These are phyloP conservation scores for Trichoderma breve DNA, from an alignment of 2,329 filamentous ascomycete species.

Conservation along the genomic window DNA sequence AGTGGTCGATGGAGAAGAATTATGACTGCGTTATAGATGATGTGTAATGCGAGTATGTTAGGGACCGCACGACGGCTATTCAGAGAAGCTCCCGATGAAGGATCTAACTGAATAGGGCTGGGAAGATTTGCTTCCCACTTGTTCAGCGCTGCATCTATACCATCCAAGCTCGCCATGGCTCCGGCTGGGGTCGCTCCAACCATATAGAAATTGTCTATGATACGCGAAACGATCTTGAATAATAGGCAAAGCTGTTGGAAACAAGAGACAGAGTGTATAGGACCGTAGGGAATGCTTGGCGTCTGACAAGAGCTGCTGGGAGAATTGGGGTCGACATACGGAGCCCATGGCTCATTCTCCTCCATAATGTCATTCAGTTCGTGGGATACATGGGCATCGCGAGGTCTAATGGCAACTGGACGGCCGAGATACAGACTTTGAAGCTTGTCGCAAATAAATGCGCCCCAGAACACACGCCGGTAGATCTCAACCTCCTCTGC, in stretches of 20 bases:
- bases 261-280: background rate
- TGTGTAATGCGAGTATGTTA: background rate
- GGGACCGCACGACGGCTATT: background rate
- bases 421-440: too few relatives aligned
- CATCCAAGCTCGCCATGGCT: background rate
- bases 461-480: too few relatives aligned
- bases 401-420: conserved; percentile 51
- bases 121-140: background rate
- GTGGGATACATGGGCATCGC: background rate
- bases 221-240: background rate
- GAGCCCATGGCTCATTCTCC: background rate
- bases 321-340: background rate
- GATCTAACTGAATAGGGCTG: background rate
- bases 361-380: background rate
- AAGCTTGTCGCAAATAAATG: too few relatives aligned
- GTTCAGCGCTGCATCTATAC: background rate
- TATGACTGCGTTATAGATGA: background rate
- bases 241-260: background rate
- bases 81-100: background rate
- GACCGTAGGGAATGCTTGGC: background rate
- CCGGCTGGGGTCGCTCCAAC: background rate
- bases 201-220: background rate
- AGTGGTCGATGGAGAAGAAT: background rate
- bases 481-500: too few relatives aligned
- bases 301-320: background rate